phyloP scores from a whole-genome alignment of 495 filamentous ascomycete species.

The Xylaria acuta region DNA sequence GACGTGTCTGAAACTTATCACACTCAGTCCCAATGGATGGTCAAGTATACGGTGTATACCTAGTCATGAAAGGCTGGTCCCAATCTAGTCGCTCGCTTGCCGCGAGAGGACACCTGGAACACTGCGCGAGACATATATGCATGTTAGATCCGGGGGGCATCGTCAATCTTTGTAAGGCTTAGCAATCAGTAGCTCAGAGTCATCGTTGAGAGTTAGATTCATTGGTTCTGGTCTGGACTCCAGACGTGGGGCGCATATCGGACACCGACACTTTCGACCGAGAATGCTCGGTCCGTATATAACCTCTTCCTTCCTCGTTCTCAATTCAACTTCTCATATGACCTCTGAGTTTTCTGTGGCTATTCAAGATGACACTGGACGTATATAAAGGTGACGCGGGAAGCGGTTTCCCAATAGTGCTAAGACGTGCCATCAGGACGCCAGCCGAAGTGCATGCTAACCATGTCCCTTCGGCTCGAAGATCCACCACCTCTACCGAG shows the following conservation, averaged over 20 bases:
- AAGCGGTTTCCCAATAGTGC: background rate
- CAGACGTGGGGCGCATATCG: slow-evolving; percentile 15
- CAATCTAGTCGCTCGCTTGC: background rate
- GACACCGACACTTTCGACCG: background rate
- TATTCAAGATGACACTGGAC: background rate
- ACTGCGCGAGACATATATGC: background rate
- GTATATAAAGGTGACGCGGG: background rate
- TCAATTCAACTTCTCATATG: background rate
- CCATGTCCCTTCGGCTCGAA: background rate
- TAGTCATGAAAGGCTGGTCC: background rate
- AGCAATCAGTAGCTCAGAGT: background rate
- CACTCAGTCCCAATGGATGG: background rate
- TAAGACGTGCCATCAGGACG: background rate
- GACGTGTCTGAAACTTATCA: background rate
- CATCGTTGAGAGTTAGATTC: slow-evolving; percentile 3
- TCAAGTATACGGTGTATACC: background rate
- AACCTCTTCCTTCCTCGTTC: background rate
- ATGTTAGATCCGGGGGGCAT: background rate
- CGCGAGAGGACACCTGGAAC: background rate
- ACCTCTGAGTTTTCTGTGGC: background rate
- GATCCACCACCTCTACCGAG: slow-evolving; percentile 1
- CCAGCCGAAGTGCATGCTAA: background rate
- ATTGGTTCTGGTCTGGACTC: background rate
- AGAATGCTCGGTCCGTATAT: background rate
- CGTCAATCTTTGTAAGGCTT: slow-evolving; percentile 14